Percentiles rank a stretch among this genome's conserved stretches.
phyloP scores from a whole-genome alignment of 2,329 filamentous ascomycete genomes.

The Phyllosticta citribraziliensis region DNA sequence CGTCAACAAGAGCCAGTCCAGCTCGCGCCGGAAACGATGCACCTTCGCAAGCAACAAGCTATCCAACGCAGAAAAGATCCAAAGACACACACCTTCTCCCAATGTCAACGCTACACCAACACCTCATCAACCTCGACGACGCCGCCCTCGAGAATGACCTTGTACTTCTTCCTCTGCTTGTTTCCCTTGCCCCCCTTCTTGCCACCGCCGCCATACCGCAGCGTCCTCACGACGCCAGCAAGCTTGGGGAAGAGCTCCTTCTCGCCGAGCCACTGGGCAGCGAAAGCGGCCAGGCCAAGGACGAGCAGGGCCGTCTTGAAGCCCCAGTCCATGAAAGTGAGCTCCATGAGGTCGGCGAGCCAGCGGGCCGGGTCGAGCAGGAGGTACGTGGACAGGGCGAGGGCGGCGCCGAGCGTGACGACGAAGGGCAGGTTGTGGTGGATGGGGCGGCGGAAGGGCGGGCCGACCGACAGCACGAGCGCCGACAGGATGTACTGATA shows the following conservation, averaged over 20 bases:
- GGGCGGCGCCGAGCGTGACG: constrained; percentile 56
- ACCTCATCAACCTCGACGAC: background rate
- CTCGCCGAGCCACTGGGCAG: constrained; percentile 62
- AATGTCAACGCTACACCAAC: background rate
- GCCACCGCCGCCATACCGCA: constrained; percentile 46
- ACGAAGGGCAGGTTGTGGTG: constrained; percentile 49
- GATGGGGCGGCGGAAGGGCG: constrained; percentile 76
- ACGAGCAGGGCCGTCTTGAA: constrained; percentile 66
- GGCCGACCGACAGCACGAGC: constrained; percentile 81
- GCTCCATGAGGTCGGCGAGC: constrained; percentile 68
- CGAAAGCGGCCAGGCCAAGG: constrained; percentile 61
- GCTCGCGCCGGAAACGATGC: too few species aligned
- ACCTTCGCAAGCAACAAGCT: background rate
- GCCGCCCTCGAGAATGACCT: constrained; percentile 47
- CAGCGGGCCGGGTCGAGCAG: constrained; percentile 62
- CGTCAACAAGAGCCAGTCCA: background rate
- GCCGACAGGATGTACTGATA: constrained; percentile 93
- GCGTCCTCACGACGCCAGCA: constrained; percentile 55
- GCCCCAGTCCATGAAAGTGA: constrained; percentile 62
- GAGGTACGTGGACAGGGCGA: constrained; percentile 68
- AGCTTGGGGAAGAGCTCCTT: constrained; percentile 58
- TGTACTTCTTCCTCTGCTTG: constrained; percentile 77
- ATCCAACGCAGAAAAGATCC: background rate
- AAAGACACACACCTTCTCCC: background rate
- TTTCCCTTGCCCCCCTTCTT: constrained; percentile 43